A percentile compares a stretch with the other conserved stretches of the same genome.
Evolutionary conservation across 495 filamentous ascomycete genomes (phyloP).

Genomic region (Neurospora sublineolata): DNA sequence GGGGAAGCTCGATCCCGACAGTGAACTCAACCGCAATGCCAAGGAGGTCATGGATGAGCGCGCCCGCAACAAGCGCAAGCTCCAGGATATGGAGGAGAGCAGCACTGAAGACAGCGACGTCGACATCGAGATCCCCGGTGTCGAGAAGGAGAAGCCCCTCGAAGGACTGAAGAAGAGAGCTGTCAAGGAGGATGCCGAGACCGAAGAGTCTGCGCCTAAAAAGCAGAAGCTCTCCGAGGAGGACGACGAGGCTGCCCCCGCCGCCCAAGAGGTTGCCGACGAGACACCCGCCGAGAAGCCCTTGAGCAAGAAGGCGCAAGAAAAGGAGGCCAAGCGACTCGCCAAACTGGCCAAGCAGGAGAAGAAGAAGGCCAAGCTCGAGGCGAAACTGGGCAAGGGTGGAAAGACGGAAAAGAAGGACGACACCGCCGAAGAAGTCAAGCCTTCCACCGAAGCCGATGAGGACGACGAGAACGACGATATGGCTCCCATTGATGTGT

Average conservation of each 20-base stretch:
- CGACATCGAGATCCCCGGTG: slow-evolving; percentile 27
- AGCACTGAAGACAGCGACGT: slow-evolving; percentile 25
- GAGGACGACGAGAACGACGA: slow-evolving; percentile 15
- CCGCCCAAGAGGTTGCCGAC: slow-evolving; percentile 5
- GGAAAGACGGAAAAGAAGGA: slow-evolving; percentile 1
- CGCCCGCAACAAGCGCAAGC: slow-evolving; percentile 56
- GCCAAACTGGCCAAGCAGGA: slow-evolving; percentile 16
- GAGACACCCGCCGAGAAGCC: slow-evolving; percentile 2
- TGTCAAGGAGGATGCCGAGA: slow-evolving; percentile 23
- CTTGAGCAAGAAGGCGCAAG: slow-evolving; percentile 13
- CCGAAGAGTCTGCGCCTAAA: slow-evolving; percentile 20
- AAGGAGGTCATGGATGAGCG: slow-evolving; percentile 80
- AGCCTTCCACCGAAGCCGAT: slow-evolving; percentile 13
- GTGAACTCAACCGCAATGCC: slow-evolving; percentile 53
- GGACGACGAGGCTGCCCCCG: slow-evolving; percentile 10
- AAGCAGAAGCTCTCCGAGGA: slow-evolving; percentile 18
- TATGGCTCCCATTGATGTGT: slow-evolving; percentile 35
- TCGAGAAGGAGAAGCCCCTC: slow-evolving; percentile 43
- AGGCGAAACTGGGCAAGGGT: slow-evolving; percentile 2
- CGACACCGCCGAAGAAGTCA: slow-evolving; percentile 3
- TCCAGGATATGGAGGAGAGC: slow-evolving; percentile 20
- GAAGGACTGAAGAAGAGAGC: slow-evolving; percentile 40
- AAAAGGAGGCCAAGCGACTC: slow-evolving; percentile 22
- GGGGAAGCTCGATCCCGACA: slow-evolving; percentile 80
- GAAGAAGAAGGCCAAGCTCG: slow-evolving; percentile 15